Conservation (phyloP, 768 basidiomycete species). For the Rubroboletus pulcherrimus region DNA sequence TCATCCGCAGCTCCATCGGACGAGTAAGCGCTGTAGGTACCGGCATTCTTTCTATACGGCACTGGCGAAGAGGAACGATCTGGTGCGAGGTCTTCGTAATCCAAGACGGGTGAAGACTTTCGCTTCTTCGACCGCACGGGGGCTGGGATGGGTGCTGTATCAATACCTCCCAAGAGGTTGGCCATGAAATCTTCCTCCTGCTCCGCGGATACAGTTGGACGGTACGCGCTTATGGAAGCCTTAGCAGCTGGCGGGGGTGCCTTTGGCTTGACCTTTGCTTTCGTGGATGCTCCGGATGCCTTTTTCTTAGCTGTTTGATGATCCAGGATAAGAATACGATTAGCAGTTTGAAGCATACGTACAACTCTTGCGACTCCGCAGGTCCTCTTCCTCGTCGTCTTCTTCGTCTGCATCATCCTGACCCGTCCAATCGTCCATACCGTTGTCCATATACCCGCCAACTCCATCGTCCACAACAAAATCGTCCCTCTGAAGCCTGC, state of each 20-base stretch:
- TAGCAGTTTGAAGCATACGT: slow-evolving; percentile 11
- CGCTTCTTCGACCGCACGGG: slow-evolving; percentile 53
- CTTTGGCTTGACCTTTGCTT: slow-evolving; percentile 41
- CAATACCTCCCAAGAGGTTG: slow-evolving; percentile 70
- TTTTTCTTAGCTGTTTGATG: slow-evolving; percentile 28
- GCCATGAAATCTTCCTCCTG: slow-evolving; percentile 92
- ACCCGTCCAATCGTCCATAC: slow-evolving; percentile 89
- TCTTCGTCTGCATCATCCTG: slow-evolving; percentile 54
- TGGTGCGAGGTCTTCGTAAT: slow-evolving; percentile 30
- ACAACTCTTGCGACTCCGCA: slow-evolving; percentile 40
- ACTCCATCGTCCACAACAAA: slow-evolving; percentile 95
- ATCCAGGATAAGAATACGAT: slow-evolving; percentile 4
- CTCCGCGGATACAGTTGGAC: slow-evolving; percentile 67
- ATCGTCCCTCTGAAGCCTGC: slow-evolving; percentile 81
- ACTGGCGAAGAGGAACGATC: slow-evolving; percentile 39
- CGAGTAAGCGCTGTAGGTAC: slow-evolving; percentile 36
- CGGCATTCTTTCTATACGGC: slow-evolving; percentile 32
- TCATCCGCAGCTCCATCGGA: slow-evolving; percentile 31
- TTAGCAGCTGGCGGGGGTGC: slow-evolving; percentile 46
- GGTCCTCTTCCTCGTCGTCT: slow-evolving; percentile 43
- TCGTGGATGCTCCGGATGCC: slow-evolving; percentile 19
- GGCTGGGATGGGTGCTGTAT: slow-evolving; percentile 41
- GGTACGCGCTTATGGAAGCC: slow-evolving; percentile 75
- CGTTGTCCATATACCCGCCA: slow-evolving; percentile 90
- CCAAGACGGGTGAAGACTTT: slow-evolving; percentile 53